A percentile compares a stretch with the other conserved stretches of the same genome.
These are phyloP conservation scores for Ophiosphaerella herpotricha DNA, from an alignment of 2,329 filamentous ascomycete genomes.

Conservation along the genomic window DNA sequence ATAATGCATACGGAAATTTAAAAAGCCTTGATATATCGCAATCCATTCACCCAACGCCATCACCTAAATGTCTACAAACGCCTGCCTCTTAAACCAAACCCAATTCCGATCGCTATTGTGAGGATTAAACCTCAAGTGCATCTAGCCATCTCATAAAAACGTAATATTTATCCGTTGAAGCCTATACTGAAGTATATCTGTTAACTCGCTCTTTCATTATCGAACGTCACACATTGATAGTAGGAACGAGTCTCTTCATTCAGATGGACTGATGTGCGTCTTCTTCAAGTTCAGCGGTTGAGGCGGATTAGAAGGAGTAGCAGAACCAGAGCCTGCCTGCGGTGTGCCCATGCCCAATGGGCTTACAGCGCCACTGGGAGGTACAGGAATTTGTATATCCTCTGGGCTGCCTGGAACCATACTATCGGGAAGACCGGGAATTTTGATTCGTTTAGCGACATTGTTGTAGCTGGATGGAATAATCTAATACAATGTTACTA, in stretches of 20 bases:
- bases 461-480: conserved; percentile 98
- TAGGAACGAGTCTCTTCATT: conserved; percentile 21
- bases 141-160: too few species aligned
- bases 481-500: conserved; percentile 58
- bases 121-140: too few species aligned
- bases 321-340: conserved; percentile 31
- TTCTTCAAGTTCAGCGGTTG: conserved; percentile 36
- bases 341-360: conserved; percentile 51
- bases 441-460: conserved; percentile 86
- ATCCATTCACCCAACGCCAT: too few species aligned
- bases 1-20: too few species aligned
- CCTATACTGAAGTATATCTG: conserved; percentile 23
- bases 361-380: conserved; percentile 58
- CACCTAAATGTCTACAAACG: too few species aligned
- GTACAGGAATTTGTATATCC: conserved; percentile 78
- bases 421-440: conserved; percentile 68
- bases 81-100: too few species aligned
- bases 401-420: conserved; percentile 80
- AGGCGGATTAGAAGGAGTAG: conserved; percentile 22
- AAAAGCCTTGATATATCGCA: too few species aligned
- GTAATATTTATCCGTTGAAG: conserved; percentile 14
- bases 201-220: conserved; percentile 28
- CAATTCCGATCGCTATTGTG: too few species aligned
- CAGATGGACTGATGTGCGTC: conserved; percentile 37
- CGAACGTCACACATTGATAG: conserved; percentile 22